A percentile compares a stretch with the other conserved stretches of the same genome.
Conservation (phyloP, 78 protist species). For the Dictyostelium brefeldianum region DNA sequence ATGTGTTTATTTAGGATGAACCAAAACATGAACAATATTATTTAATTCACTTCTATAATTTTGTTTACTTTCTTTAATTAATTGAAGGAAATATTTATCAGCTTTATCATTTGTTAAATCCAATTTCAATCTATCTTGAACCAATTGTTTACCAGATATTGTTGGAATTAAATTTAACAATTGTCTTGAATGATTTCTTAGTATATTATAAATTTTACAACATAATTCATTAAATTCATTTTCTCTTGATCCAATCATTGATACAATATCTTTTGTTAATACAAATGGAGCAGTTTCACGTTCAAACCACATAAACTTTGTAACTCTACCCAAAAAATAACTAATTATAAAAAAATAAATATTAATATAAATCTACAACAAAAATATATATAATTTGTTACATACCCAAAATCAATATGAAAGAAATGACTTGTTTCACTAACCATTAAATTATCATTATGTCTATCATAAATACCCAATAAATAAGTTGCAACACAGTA, state of each 20-base stretch:
- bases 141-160: constrained; percentile 1
- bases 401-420: constrained; percentile 28
- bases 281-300: constrained; percentile 75
- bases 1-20: constrained; percentile 31
- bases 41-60: constrained; percentile 61
- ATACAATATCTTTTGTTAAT: constrained; percentile 57
- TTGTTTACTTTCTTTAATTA: constrained; percentile 34
- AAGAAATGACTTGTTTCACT: constrained; percentile 87
- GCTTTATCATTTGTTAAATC: constrained; percentile 51
- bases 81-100: constrained; percentile 3
- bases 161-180: constrained; percentile 41
- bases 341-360: neutral
- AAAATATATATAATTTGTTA: neutral
- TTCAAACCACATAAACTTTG: constrained; percentile 62
- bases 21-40: constrained; percentile 48
- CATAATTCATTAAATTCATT: constrained; percentile 46
- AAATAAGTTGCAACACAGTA: constrained; percentile 98
- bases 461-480: constrained; percentile 98
- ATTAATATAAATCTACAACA: neutral
- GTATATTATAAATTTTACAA: constrained; percentile 45
- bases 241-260: constrained; percentile 47
- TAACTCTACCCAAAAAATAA: constrained; percentile 65
- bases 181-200: constrained; percentile 39
- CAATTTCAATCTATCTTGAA: constrained; percentile 39
- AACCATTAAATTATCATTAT: constrained; percentile 97